phyloP scores from a whole-genome alignment of 1,284 basidiomycete species.

The Heterobasidion occidentale region DNA sequence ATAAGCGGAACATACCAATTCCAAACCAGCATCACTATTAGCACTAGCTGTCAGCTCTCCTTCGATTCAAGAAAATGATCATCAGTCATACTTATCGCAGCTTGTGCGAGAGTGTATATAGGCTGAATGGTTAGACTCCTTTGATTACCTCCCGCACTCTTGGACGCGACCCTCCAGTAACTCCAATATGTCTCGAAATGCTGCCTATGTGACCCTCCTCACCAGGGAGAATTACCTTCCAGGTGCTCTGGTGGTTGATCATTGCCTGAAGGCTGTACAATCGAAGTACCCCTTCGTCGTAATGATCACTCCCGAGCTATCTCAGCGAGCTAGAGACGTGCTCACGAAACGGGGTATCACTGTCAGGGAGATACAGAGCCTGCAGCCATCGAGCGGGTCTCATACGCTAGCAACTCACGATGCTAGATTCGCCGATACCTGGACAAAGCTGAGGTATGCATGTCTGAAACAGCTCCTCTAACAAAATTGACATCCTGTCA shows the following conservation, averaged over 20 bases:
- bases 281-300: conserved; percentile 78
- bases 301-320: conserved; percentile 66
- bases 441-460: conserved; percentile 79
- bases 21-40: too few relatives aligned
- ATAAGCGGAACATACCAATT: too few relatives aligned
- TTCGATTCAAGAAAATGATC: too few relatives aligned
- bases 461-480: not conserved
- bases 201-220: conserved; percentile 58
- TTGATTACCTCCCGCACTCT: too few relatives aligned
- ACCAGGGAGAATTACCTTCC: conserved; percentile 66
- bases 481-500: not conserved
- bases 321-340: conserved; percentile 44
- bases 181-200: conserved; percentile 24
- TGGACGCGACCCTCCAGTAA: not conserved
- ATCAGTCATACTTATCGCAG: too few relatives aligned
- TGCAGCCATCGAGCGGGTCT: conserved; percentile 46
- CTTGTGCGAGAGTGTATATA: too few relatives aligned
- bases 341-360: conserved; percentile 47
- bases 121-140: too few relatives aligned
- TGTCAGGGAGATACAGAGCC: conserved; percentile 50
- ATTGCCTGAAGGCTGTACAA: conserved; percentile 52
- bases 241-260: conserved; percentile 67
- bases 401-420: conserved; percentile 48
- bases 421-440: conserved; percentile 75
- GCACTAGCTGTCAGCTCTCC: too few relatives aligned